A percentile compares a stretch with the other conserved stretches of the same genome.
These are phyloP conservation scores for Globisporangium paroecandrum DNA, from an alignment of 352 stramenopile species.

Conservation along the genomic window DNA sequence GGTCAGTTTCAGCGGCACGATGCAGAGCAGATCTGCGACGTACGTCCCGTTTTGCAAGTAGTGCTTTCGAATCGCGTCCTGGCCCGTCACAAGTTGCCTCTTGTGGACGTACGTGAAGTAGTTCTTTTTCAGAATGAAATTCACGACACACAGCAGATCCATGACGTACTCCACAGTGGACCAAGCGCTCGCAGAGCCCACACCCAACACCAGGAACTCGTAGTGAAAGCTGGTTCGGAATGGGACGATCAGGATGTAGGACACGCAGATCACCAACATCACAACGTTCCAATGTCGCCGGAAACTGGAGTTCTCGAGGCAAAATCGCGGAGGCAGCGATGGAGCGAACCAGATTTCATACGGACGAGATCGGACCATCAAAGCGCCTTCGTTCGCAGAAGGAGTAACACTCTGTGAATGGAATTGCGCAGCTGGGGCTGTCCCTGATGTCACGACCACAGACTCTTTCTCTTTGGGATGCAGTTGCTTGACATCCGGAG, in stretches of 20 bases:
- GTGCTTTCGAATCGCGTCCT: constrained; percentile 22
- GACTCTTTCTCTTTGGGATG: background rate
- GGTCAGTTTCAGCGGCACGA: constrained; percentile 29
- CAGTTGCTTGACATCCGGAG: background rate
- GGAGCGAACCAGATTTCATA: constrained; percentile 33
- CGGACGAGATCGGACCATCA: constrained; percentile 2
- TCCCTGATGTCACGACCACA: background rate
- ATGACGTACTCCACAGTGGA: constrained; percentile 35
- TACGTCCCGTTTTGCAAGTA: constrained; percentile 32
- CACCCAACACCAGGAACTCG: constrained; percentile 16
- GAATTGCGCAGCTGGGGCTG: background rate
- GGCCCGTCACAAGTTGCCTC: constrained; percentile 31
- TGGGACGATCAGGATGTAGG: constrained; percentile 29
- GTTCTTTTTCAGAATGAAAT: constrained; percentile 31
- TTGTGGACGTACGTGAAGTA: constrained; percentile 32
- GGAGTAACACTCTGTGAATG: background rate
- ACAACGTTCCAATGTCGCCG: constrained; percentile 21
- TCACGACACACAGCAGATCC: constrained; percentile 28
- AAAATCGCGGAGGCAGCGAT: constrained; percentile 22
- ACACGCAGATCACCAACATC: constrained; percentile 27
- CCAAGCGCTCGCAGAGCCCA: constrained; percentile 17
- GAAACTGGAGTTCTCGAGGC: constrained; percentile 27
- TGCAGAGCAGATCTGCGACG: constrained; percentile 24
- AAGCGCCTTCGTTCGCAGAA: background rate
- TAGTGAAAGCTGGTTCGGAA: constrained; percentile 31